These are phyloP conservation scores for Blastobotrys parvus DNA, from an alignment of 805 yeast genomes.

Conservation along the genomic window DNA sequence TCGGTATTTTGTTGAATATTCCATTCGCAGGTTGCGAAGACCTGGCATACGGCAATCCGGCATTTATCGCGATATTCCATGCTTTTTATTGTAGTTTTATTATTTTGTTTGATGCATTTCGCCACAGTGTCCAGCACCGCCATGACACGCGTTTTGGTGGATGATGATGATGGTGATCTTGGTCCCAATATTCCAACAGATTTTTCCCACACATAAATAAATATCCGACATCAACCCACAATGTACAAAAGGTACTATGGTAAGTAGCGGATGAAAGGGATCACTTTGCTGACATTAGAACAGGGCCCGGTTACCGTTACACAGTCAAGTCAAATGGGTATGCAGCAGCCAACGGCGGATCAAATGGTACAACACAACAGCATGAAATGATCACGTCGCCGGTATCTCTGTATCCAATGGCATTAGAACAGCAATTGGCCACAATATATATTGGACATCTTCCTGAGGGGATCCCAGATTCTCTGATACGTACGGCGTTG, in stretches of 20 bases:
- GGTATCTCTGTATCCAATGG: conserved; percentile 8
- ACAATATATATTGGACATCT: conserved; percentile 15
- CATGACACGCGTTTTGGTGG: too few relatives aligned
- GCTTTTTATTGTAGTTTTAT: too few relatives aligned
- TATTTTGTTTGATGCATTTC: too few relatives aligned
- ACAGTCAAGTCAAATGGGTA: background rate
- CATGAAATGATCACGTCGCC: background rate
- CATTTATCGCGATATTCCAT: too few relatives aligned
- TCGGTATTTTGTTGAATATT: too few relatives aligned
- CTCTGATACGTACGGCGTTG: conserved; percentile 6
- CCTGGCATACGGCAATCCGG: too few relatives aligned
- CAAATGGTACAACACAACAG: background rate
- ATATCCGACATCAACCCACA: too few relatives aligned
- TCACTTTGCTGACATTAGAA: background rate
- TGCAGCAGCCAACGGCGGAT: background rate
- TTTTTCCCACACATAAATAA: too few relatives aligned
- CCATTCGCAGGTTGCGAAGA: too few relatives aligned
- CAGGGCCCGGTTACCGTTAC: background rate
- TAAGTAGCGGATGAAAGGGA: background rate
- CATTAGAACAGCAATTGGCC: conserved; percentile 13
- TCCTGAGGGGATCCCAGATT: conserved; percentile 13
- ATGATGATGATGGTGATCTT: too few relatives aligned
- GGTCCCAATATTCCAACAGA: too few relatives aligned
- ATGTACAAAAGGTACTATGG: background rate
- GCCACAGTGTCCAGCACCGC: too few relatives aligned